Evolutionary conservation across 306 rosid species (phyloP).

Genomic region (Herpetospermum pedunculosum): DNA sequence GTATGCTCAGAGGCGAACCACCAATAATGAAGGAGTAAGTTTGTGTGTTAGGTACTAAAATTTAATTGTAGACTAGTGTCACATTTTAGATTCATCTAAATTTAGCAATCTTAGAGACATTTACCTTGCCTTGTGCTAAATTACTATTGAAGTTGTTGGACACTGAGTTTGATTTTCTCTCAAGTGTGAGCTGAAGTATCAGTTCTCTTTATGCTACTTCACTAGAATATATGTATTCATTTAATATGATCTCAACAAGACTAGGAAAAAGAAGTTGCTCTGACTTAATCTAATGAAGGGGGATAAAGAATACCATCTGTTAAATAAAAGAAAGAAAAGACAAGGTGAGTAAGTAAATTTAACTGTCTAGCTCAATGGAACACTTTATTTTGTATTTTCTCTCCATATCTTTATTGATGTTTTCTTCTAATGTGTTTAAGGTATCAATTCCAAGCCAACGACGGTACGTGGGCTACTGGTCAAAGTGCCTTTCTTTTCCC

Average conservation of each 20-base stretch:
- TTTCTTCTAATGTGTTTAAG: conserved; percentile 23
- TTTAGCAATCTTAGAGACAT: background rate
- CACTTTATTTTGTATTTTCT: background rate
- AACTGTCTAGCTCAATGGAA: background rate
- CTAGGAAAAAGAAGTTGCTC: background rate
- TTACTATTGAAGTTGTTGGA: background rate
- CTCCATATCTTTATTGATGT: background rate
- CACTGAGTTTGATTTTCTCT: background rate
- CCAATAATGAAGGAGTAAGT: conserved; percentile 98
- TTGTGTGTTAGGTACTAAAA: conserved; percentile 37
- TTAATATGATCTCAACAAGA: background rate
- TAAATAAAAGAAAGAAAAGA: background rate
- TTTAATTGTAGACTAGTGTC: background rate
- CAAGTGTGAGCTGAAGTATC: background rate
- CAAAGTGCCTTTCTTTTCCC: conserved; percentile 38
- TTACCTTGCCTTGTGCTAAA: background rate
- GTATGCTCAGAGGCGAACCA: conserved; percentile 82
- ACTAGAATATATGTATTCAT: background rate
- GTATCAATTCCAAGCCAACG: conserved; percentile 99
- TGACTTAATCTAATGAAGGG: background rate
- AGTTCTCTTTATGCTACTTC: background rate
- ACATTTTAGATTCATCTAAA: background rate
- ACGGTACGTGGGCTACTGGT: conserved; percentile 72
- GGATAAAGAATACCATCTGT: background rate
- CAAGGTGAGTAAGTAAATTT: background rate